Percentiles rank a stretch among this genome's conserved stretches.
Evolutionary conservation across 1,284 basidiomycete genomes (phyloP).

Genomic region (Paramarasmius palmivorus): DNA sequence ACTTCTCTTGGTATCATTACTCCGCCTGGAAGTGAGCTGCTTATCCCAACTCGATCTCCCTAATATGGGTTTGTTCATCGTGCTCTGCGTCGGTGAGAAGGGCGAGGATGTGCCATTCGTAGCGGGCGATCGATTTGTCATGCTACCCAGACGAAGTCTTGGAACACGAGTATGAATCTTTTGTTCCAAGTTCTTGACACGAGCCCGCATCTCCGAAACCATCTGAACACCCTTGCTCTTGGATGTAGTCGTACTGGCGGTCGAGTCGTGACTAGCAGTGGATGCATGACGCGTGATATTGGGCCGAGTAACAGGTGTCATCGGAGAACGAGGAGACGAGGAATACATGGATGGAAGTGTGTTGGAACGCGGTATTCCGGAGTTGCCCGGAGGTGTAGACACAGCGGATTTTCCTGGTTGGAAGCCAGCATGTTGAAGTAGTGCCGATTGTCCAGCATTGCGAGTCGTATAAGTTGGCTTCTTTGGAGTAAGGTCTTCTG

Average conservation of each 20-base stretch:
- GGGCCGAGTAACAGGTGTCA: slow-evolving; percentile 45
- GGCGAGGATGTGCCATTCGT: slow-evolving; percentile 36
- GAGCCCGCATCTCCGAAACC: slow-evolving; percentile 85
- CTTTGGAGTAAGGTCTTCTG: slow-evolving; percentile 18
- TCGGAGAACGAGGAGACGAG: slow-evolving; percentile 45
- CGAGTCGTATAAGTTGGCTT: slow-evolving; percentile 18
- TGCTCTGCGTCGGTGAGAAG: slow-evolving; percentile 29
- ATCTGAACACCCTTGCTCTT: slow-evolving; percentile 83
- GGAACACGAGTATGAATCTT: slow-evolving; percentile 84
- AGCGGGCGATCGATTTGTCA: slow-evolving; percentile 49
- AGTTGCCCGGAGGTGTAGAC: slow-evolving; percentile 41
- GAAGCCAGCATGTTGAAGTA: slow-evolving; percentile 53
- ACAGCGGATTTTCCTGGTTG: slow-evolving; percentile 43
- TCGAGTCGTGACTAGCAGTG: slow-evolving; percentile 33
- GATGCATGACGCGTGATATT: slow-evolving; percentile 43
- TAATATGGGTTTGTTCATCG: slow-evolving; percentile 32
- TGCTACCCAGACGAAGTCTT: slow-evolving; percentile 74
- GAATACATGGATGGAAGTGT: slow-evolving; percentile 53
- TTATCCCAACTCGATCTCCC: slow-evolving; percentile 40
- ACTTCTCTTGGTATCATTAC: slow-evolving; percentile 42
- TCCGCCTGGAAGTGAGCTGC: slow-evolving; percentile 34
- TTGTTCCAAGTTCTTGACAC: slow-evolving; percentile 77
- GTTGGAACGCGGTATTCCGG: slow-evolving; percentile 55
- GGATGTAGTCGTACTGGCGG: slow-evolving; percentile 48
- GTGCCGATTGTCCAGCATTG: slow-evolving; percentile 42